Base-by-base conservation (phyloP, 768 basidiomycete genomes). In the Auricularia sp. region DNA sequence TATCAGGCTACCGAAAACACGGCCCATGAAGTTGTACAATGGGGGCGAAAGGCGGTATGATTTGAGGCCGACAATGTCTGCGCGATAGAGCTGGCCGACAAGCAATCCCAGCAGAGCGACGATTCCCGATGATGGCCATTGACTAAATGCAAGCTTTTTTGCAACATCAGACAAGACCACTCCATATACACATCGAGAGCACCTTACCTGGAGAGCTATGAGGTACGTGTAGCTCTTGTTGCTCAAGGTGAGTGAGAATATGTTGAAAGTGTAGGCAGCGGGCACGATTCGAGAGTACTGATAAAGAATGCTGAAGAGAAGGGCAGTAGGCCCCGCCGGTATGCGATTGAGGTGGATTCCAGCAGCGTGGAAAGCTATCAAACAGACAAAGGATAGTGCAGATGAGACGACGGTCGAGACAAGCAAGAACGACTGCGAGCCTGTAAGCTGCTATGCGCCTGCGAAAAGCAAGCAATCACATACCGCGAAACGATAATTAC, bases 401-500 rank as follows among this genome's bases (percentile, higher is more conserved):
- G 87, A 90, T 6, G 86, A 83, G 33, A 91, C 72, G 54, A 90
- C 65, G 2, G 81, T 76, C 4, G 89, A 86, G 34, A 92, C 81
- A 35, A 88, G 74, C n/a, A 82, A 75, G 71, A 90, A 94, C 2
- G 92, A 93, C 92, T 94, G 69, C 23, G 54, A 62, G 43, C 67
- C 65, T 62, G 64, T 66, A 61, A 60, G 66, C 39, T 42, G 39
- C 44, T 64, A 34, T 43, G 59, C 21, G 23, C 56, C 12, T 18
- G 3, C 18, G 36, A 29, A 29, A 29, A 12, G 18, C 21, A 18
- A 18, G 60, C 16, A 47, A 29, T 68, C 36, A 73, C 86, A 74
- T 68, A 93, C 92, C 36, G 91, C 91, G 75, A 83, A 97, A 74
- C 97, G 97, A 64, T 88, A 74, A 63, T 87, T 87, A 11, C 95